These are phyloP conservation scores for Aspergillus egyptiacus DNA, from an alignment of 495 filamentous ascomycete genomes.

Conservation along the genomic window DNA sequence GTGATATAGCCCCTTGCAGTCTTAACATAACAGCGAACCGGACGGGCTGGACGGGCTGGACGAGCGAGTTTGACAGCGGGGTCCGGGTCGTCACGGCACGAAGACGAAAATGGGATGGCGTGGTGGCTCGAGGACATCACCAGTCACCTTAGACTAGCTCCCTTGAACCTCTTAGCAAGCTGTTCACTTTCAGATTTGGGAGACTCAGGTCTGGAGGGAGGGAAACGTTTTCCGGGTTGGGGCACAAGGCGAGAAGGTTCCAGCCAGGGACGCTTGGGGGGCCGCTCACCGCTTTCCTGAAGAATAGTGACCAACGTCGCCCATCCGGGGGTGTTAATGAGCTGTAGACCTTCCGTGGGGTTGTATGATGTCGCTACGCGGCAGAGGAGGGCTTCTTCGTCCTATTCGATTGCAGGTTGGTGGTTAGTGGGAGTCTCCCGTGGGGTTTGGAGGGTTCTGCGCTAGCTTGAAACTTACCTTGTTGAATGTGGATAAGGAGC, in stretches of 20 bases:
- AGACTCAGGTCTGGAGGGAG: slow-evolving; percentile 35
- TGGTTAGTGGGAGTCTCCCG: not conserved
- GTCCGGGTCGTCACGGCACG: not conserved
- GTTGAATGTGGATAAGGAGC: slow-evolving; percentile 68
- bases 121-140: slow-evolving; percentile 7
- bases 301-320: slow-evolving; percentile 87
- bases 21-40: no score
- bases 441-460: slow-evolving; percentile 11
- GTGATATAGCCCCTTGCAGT: no score
- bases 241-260: slow-evolving; percentile 33
- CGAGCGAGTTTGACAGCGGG: not conserved
- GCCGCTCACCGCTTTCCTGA: slow-evolving; percentile 92
- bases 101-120: not conserved
- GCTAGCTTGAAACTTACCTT: slow-evolving; percentile 56
- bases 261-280: slow-evolving; percentile 70
- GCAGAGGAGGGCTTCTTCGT: slow-evolving; percentile 83
- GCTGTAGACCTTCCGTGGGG: slow-evolving; percentile 67
- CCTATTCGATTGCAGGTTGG: slow-evolving; percentile 43
- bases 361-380: slow-evolving; percentile 74
- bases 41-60: no score
- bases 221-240: slow-evolving; percentile 27
- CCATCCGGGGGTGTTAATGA: slow-evolving; percentile 83
- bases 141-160: slow-evolving; percentile 79
- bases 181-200: slow-evolving; percentile 55
- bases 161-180: slow-evolving; percentile 98